Evolutionary conservation across 2,329 filamentous ascomycete species (phyloP).

Genomic region (Hypoxylon sp.): DNA sequence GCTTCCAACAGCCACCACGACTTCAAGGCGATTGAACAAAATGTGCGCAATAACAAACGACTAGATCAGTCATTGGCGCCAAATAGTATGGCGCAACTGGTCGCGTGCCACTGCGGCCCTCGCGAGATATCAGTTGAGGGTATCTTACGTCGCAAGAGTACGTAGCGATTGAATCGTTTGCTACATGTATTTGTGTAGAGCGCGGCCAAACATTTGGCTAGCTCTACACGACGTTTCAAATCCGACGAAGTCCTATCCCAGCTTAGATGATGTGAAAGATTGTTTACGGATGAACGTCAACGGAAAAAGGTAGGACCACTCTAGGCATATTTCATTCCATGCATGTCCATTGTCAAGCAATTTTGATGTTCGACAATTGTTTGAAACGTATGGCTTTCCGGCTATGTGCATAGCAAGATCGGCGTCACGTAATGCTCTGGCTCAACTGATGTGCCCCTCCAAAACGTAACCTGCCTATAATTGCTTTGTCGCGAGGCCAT

Average conservation of each 20-base stretch:
- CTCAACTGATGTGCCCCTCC: constrained; percentile 15
- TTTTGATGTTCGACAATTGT: constrained; percentile 7
- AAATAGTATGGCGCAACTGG: constrained; percentile 28
- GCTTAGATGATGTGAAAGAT: constrained; percentile 3
- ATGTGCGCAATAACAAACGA: constrained; percentile 15
- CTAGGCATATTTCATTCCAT: constrained; percentile 26
- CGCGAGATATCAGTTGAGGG: constrained; percentile 28
- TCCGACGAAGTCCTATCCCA: constrained; percentile 7
- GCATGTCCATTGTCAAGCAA: constrained; percentile 17
- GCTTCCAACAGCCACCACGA: constrained; percentile 1
- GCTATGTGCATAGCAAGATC: constrained; percentile 36
- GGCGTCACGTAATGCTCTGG: constrained; percentile 16
- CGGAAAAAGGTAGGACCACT: constrained; percentile 3
- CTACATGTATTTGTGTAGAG: constrained; percentile 12
- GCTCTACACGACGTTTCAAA: constrained; percentile 18
- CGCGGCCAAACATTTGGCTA: constrained; percentile 10
- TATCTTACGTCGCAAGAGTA: not conserved
- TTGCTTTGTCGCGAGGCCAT: constrained; percentile 8
- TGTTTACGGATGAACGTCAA: constrained; percentile 2
- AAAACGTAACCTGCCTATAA: constrained; percentile 10
- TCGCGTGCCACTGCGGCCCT: constrained; percentile 32
- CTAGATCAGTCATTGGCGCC: constrained; percentile 21
- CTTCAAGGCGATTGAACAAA: constrained; percentile 16
- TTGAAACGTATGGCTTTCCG: constrained; percentile 20
- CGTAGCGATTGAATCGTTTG: constrained; percentile 1